Base-by-base conservation (phyloP, 176 grass and related monocot species). In the Oryza glumipatula region DNA sequence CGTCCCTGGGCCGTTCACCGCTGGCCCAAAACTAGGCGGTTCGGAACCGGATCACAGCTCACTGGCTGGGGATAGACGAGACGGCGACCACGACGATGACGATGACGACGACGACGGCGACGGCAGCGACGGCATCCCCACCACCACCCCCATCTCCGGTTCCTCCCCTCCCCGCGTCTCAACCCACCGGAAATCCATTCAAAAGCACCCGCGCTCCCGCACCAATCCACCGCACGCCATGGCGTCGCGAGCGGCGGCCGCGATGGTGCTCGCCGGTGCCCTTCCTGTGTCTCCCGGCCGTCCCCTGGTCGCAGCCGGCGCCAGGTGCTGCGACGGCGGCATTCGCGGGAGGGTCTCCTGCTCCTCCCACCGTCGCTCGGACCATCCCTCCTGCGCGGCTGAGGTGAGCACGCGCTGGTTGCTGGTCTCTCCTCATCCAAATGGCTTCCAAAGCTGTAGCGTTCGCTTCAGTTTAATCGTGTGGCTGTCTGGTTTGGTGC, bases 31-130 rank as follows among this genome's bases (percentile, higher is more conserved):
- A 22, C 7, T 16, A 66, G 35, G 7, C 68, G 22, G 24, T 76
- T 70, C 51, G 65, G 75, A 65, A 77, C 67, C 47, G 83, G 84
- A 90, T 90, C 82, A 84, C 68, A 60, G 47, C 79, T 82, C 69
- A 38, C 82, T 86, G 84, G 84, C 68, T 82, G 88, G 79, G 74
- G 65, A 79, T 83, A 47, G 83, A 82, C 79, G 79, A 47, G 79
- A 82, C 79, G 79, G 24, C 83, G 72, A 67, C 83, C 15, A 26
- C 71, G 82, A 30, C 72, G 65, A 80, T 76, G 76, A 65, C 72
- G 79, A 88, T 1, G 54, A 58, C 17, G 54, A 1, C 19, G 54
- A 58, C 86, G 77, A 77, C 66, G 44, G 21, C 84, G 9, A 30
- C 80, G 72, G 73, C 79, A 49, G 11, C 46, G 3, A 48, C 46